Base-by-base conservation (phyloP, 345 rosid species). In the Eutrema yunnanense region DNA sequence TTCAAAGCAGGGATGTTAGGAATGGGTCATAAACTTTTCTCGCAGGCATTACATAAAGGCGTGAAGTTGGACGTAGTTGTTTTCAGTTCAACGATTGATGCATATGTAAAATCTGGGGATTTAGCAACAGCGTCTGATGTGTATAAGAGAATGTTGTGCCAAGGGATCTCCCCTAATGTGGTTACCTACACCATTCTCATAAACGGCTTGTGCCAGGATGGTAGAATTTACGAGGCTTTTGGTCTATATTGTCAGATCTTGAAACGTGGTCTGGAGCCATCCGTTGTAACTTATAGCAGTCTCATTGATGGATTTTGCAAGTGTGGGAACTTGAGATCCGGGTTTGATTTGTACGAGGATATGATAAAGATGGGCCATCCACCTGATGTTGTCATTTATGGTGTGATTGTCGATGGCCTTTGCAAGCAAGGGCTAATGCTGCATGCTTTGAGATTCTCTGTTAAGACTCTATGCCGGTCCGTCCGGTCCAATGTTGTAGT, bases 261-360 rank as follows among this genome's bases (percentile, higher is more conserved):
- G 63, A 84, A 80, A 77, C 59, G 38, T 65, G 86, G 87, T 55
- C 19, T 78, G 6, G 67, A 73, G 70, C 82, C 81, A n/a, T 80
- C 89, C 2, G 43, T 81, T 53, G 56, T 75, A 37, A 84, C 83
- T 46, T 86, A 74, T 77, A 74, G 73, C 46, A 77, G 83, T 75
- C 82, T 86, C 75, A 81, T 86, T 29, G 82, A 77, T 76, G 84
- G 86, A 22, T 79, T 76, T 55, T 84, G 82, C 78, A 82, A 84
- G 68, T 49, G 64, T 49, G 87, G 84, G 30, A 74, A 75, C 54
- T 53, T 80, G 67, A 77, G 77, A 57, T 82, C 82, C 55, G 82
- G 85, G 0, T 73, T 84, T 59, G 36, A n/a, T 62, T 43, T 82
- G 16, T 84, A 74, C 27, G 67, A 60, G 8, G 69, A 72, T 81